A percentile compares a stretch with the other conserved stretches of the same genome.
phyloP scores from a whole-genome alignment of 2,329 filamentous ascomycete species.

The Scytalidium lignicola region DNA sequence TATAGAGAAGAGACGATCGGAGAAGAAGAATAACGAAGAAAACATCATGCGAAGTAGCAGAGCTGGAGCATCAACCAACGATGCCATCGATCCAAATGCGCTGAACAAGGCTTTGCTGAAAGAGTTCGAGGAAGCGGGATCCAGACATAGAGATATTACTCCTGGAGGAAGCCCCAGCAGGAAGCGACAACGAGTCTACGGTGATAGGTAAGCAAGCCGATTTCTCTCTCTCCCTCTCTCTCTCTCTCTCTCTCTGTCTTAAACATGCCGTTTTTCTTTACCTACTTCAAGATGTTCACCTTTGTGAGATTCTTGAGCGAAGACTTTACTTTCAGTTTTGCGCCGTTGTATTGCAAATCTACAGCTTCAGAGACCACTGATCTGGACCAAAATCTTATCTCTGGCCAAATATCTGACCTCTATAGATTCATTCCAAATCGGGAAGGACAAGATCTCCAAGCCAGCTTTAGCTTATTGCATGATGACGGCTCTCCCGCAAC shows the following conservation, averaged over 20 bases:
- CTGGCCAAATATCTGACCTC: conserved; percentile 14
- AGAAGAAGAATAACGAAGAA: conserved; percentile 20
- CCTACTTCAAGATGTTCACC: background rate
- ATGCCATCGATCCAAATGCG: conserved; percentile 44
- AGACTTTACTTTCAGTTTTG: background rate
- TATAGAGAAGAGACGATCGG: conserved; percentile 23
- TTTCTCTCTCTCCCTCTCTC: too few species aligned
- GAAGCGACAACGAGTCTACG: conserved; percentile 64
- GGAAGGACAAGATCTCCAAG: conserved; percentile 86
- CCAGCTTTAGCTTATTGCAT: conserved; percentile 86
- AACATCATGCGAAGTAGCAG: conserved; percentile 13
- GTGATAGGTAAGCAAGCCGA: conserved; percentile 39
- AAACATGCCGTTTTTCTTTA: background rate
- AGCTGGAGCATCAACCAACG: conserved; percentile 12
- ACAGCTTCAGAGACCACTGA: too few species aligned
- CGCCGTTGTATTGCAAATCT: background rate
- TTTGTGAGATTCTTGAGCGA: background rate
- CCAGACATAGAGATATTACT: conserved; percentile 51
- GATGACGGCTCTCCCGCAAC: conserved; percentile 92
- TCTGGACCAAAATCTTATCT: too few species aligned
- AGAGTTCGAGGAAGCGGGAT: conserved; percentile 54
- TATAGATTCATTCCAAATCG: conserved; percentile 92
- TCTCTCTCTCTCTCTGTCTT: background rate
- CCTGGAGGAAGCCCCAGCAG: conserved; percentile 62
- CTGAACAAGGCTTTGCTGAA: conserved; percentile 54